Base-by-base conservation (phyloP, 2,329 filamentous ascomycete genomes). In the Lachnum nothofagi region DNA sequence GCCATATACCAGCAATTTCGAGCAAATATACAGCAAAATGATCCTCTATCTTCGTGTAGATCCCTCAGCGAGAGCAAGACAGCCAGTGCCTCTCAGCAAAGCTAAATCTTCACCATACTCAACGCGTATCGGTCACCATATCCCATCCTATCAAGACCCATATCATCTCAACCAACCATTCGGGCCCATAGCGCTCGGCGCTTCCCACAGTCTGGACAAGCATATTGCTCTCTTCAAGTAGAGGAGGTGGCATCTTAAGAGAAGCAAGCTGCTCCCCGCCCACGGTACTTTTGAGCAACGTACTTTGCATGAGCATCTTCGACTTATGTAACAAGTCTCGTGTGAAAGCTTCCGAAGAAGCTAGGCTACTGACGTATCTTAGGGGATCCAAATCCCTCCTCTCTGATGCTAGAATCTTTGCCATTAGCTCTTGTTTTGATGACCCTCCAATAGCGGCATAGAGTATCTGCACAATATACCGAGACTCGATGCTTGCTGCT, bases 401-500 rank as follows among this genome's bases (percentile, higher is more conserved):
- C 14, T 45, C 49, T 17, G 37, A 27, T 27, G 54, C 51, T n/a
- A 62, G 44, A n/a, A 60, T 51, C 19, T 50, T 29, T 8, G 49
- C 35, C 8, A 60, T 38, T 31, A 58, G 25, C 7, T 54, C 42
- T 27, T 52, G 57, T 25, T 45, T 58, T 3, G 45, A 25, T 19
- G 33, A n/a, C 6, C 55, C 53, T 20, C 61, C 60, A 6, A 62
- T 24, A 8, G 56, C 54, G 7, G 55, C 55, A 24, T 60, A 48
- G 7, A 63, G 54, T 19, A 63, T 55, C 27, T 54, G 53, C n/a
- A 60, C 33, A 9, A 63, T 41, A 42, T 62, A 59, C 16, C 51
- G 48, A 25, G 51, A 44, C 45, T 63, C 54, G 5, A 53, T 35
- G 10, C 38, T 54, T 16, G 31, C 25, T 7, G 37, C 23, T 23